Evolutionary conservation across 2,329 filamentous ascomycete species (phyloP).

Genomic region (Diaporthe ampelina): DNA sequence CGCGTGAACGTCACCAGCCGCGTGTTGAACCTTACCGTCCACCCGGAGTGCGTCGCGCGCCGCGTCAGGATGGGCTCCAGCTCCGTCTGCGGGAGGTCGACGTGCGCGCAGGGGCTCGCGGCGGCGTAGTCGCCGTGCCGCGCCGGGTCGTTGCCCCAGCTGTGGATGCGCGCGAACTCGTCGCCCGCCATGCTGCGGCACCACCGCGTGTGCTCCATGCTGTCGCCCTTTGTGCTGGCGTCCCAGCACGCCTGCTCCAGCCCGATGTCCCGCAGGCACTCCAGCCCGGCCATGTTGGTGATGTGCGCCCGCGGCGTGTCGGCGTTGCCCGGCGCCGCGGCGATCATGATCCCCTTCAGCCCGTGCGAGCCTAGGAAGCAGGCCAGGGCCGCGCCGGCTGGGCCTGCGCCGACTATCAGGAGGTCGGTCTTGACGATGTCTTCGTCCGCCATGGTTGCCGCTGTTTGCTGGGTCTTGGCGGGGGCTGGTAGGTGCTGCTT

Average conservation of each 20-base stretch:
- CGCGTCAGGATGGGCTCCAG: slow-evolving; percentile 62
- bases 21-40: slow-evolving; percentile 59
- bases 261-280: slow-evolving; percentile 66
- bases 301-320: slow-evolving; percentile 72
- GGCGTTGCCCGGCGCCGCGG: slow-evolving; percentile 62
- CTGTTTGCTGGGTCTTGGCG: neutral
- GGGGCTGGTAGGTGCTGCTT: neutral
- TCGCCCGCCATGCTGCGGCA: slow-evolving; percentile 65
- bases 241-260: slow-evolving; percentile 57
- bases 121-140: slow-evolving; percentile 61
- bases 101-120: slow-evolving; percentile 59
- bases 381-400: slow-evolving; percentile 67
- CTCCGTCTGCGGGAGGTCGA: slow-evolving; percentile 63
- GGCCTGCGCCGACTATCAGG: slow-evolving; percentile 54
- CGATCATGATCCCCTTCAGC: slow-evolving; percentile 67
- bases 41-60: slow-evolving; percentile 56
- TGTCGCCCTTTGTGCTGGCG: slow-evolving; percentile 54
- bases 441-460: slow-evolving; percentile 16
- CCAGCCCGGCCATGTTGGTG: slow-evolving; percentile 71
- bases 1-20: slow-evolving; percentile 52
- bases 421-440: slow-evolving; percentile 42
- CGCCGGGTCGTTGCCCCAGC: slow-evolving; percentile 64
- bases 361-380: slow-evolving; percentile 62
- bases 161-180: slow-evolving; percentile 64
- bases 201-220: slow-evolving; percentile 67